phyloP scores from a whole-genome alignment of 768 basidiomycete genomes.

The Suillus alpinus region DNA sequence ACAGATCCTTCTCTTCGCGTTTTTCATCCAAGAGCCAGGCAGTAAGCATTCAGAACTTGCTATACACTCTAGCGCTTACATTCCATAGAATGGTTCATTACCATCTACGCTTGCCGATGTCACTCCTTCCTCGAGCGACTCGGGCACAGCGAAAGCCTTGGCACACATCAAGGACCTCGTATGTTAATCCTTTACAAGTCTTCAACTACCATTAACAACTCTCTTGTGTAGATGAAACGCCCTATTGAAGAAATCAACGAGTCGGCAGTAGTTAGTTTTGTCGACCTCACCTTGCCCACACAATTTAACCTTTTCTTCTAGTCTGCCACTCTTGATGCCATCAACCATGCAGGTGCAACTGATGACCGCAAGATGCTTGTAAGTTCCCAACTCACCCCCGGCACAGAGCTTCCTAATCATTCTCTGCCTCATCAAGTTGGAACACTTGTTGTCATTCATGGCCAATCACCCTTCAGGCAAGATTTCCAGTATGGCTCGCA shows the following conservation, averaged over 20 bases:
- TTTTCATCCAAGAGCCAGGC: constrained; percentile 26
- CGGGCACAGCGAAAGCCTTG: constrained; percentile 22
- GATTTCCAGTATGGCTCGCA: constrained; percentile 37
- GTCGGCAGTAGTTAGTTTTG: constrained; percentile 20
- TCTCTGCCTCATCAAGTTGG: constrained; percentile 50
- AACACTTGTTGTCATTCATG: constrained; percentile 64
- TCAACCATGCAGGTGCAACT: constrained; percentile 57
- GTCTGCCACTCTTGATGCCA: constrained; percentile 59
- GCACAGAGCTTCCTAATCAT: neutral
- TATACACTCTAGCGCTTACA: neutral
- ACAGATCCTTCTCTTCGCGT: constrained; percentile 27
- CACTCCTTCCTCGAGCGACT: constrained; percentile 12
- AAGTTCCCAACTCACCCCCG: constrained; percentile 20
- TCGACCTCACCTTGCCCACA: neutral
- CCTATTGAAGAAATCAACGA: constrained; percentile 29
- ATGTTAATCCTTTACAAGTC: neutral
- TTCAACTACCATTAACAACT: neutral
- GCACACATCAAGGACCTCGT: constrained; percentile 29
- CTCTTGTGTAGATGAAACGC: constrained; percentile 24
- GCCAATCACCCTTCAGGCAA: constrained; percentile 52
- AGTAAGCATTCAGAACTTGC: constrained; percentile 14
- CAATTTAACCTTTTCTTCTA: constrained; percentile 21
- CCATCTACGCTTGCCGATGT: constrained; percentile 15
- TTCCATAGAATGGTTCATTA: constrained; percentile 8
- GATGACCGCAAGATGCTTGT: constrained; percentile 81